Conservation (phyloP, 2,329 filamentous ascomycete species). For the Colletotrichum brevisporum region DNA sequence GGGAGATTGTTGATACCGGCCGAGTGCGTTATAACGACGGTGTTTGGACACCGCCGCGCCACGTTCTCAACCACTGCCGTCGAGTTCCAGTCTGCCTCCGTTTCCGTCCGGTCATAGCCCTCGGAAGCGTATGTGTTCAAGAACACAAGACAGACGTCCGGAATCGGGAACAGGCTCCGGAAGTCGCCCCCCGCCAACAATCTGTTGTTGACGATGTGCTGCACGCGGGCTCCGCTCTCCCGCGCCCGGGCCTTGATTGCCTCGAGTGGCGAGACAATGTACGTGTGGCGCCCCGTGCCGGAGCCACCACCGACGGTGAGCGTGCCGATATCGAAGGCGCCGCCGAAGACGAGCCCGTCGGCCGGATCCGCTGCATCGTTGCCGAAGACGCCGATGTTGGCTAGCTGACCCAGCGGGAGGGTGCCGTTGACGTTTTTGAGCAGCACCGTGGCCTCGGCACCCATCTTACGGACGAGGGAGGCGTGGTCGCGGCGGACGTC, state of each 20-base stretch:
- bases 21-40: slow-evolving; percentile 74
- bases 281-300: slow-evolving; percentile 73
- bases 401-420: slow-evolving; percentile 69
- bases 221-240: slow-evolving; percentile 65
- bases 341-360: slow-evolving; percentile 41
- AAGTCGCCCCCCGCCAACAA: slow-evolving; percentile 64
- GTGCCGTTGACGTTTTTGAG: slow-evolving; percentile 74
- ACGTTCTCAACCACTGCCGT: slow-evolving; percentile 70
- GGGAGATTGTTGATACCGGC: slow-evolving; percentile 69
- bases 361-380: slow-evolving; percentile 71
- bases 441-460: slow-evolving; percentile 71
- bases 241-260: slow-evolving; percentile 73
- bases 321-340: slow-evolving; percentile 72
- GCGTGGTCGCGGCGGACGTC: slow-evolving; percentile 71
- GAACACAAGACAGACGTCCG: slow-evolving; percentile 77
- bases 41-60: slow-evolving; percentile 65
- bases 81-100: slow-evolving; percentile 75
- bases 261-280: slow-evolving; percentile 75
- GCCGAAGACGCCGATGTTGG: slow-evolving; percentile 73
- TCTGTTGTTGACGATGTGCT: slow-evolving; percentile 60
- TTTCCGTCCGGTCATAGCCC: slow-evolving; percentile 69
- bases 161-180: slow-evolving; percentile 62
- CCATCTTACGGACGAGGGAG: slow-evolving; percentile 71
- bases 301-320: slow-evolving; percentile 79
- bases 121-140: slow-evolving; percentile 78